Evolutionary conservation across 1,284 basidiomycete genomes (phyloP).

Genomic region (Sporisorium exsertum): DNA sequence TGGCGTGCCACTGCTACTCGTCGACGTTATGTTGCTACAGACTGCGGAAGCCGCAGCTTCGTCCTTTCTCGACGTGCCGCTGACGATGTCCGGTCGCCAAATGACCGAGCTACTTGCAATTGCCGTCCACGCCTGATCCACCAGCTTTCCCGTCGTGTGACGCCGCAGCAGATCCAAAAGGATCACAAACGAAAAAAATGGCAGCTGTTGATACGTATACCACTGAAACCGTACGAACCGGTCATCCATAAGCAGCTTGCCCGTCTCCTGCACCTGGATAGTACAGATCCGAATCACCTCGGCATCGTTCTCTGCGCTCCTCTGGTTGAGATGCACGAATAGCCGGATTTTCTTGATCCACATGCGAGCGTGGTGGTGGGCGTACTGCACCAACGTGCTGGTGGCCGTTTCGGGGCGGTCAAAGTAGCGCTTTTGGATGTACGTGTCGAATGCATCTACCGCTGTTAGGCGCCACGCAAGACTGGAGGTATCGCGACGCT

Average conservation of each 20-base stretch:
- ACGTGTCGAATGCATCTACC: constrained; percentile 7
- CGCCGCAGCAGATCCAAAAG: constrained; percentile 20
- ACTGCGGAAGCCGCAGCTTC: neutral
- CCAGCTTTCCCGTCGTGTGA: constrained; percentile 9
- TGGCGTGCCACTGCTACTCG: neutral
- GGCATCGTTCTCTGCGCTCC: constrained; percentile 11
- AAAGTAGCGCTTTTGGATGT: constrained; percentile 18
- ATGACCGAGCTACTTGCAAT: constrained; percentile 13
- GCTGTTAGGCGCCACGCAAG: constrained; percentile 6
- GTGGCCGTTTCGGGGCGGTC: constrained; percentile 7
- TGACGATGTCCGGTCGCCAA: constrained; percentile 17
- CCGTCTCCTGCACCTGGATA: constrained; percentile 9
- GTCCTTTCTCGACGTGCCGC: neutral
- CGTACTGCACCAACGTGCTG: constrained; percentile 6
- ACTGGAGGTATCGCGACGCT: neutral
- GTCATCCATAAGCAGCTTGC: constrained; percentile 1
- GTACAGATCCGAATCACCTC: constrained; percentile 11
- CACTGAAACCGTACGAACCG: constrained; percentile 14
- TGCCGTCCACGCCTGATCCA: constrained; percentile 15
- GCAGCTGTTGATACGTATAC: constrained; percentile 21
- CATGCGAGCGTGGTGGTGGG: constrained; percentile 16
- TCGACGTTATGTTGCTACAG: neutral
- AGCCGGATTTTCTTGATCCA: constrained; percentile 12
- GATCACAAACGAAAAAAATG: constrained; percentile 23
- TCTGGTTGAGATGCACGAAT: constrained; percentile 20